These are phyloP conservation scores for Conringia planisiliqua DNA, from an alignment of 345 rosid genomes.

Conservation along the genomic window DNA sequence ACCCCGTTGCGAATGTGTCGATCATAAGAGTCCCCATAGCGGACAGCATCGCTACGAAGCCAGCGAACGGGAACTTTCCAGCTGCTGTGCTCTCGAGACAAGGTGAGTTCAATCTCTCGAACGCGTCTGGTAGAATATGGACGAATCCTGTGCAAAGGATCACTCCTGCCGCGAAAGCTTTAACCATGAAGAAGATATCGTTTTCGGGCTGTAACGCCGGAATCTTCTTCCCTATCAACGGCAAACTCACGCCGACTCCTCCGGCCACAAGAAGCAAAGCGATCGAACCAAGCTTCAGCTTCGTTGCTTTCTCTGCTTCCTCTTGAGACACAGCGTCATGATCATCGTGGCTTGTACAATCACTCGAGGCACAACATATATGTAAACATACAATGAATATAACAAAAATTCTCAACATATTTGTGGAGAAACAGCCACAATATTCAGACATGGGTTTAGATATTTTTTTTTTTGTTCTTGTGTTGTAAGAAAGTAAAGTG, in stretches of 20 bases:
- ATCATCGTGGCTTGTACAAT: conserved; percentile 27
- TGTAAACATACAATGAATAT: conserved; percentile 16
- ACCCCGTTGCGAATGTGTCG: conserved; percentile 42
- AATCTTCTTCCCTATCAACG: conserved; percentile 32
- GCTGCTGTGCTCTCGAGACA: conserved; percentile 36
- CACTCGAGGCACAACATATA: conserved; percentile 32
- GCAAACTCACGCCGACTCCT: conserved; percentile 34
- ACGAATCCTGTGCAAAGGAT: conserved; percentile 47
- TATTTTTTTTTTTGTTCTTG: background rate
- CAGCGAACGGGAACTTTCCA: conserved; percentile 45
- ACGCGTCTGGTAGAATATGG: conserved; percentile 48
- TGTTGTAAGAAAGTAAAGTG: conserved; percentile 23
- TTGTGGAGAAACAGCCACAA: background rate
- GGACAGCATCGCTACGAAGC: conserved; percentile 44
- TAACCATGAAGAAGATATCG: conserved; percentile 40
- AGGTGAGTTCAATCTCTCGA: conserved; percentile 38
- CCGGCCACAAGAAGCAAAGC: conserved; percentile 30
- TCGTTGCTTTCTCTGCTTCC: conserved; percentile 22
- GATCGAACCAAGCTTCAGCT: conserved; percentile 32
- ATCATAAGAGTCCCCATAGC: conserved; percentile 46
- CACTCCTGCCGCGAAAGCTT: conserved; percentile 53
- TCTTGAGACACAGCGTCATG: conserved; percentile 15
- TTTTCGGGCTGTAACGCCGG: conserved; percentile 38
- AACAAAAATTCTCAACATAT: conserved; percentile 24
- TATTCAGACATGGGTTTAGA: conserved; percentile 19